Percentiles rank a stretch among this genome's conserved stretches.
phyloP scores from a whole-genome alignment of 2,329 filamentous ascomycete species.

The Waltergamsia citrina region DNA sequence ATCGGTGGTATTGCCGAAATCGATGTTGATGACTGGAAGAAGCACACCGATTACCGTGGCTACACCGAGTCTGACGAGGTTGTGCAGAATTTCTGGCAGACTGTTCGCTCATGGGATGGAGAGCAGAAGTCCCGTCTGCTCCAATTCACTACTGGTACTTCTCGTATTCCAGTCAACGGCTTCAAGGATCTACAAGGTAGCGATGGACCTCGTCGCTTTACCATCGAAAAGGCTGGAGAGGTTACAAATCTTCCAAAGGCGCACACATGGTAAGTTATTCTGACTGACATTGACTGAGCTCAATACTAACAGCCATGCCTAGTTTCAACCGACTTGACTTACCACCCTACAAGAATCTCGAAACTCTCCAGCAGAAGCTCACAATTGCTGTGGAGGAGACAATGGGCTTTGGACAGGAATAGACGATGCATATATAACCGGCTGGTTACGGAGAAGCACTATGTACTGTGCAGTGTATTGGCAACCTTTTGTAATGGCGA shows the following conservation, averaged over 20 bases:
- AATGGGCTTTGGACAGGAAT: slow-evolving; percentile 97
- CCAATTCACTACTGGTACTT: slow-evolving; percentile 96
- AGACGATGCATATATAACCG: slow-evolving; percentile 19
- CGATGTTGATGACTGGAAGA: slow-evolving; percentile 99
- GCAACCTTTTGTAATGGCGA: neutral
- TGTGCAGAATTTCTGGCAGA: slow-evolving; percentile 98
- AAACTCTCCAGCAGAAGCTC: slow-evolving; percentile 78
- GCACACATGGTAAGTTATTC: slow-evolving; percentile 90
- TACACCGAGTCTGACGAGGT: slow-evolving; percentile 98
- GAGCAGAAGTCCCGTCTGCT: slow-evolving; percentile 95
- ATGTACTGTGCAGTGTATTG: neutral
- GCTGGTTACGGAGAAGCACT: neutral
- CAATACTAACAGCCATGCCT: no score
- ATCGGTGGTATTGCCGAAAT: slow-evolving; percentile 99
- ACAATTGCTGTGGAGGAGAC: slow-evolving; percentile 98
- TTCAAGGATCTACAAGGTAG: slow-evolving; percentile 99
- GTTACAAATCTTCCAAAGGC: slow-evolving; percentile 86
- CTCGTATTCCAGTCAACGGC: slow-evolving; percentile 95
- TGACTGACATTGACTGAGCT: no score
- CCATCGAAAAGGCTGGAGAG: slow-evolving; percentile 96
- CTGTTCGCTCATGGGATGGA: slow-evolving; percentile 91
- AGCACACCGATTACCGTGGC: slow-evolving; percentile 97
- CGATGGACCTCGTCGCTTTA: slow-evolving; percentile 90
- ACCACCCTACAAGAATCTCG: slow-evolving; percentile 83
- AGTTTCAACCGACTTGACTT: slow-evolving; percentile 97